Evolutionary conservation across 768 basidiomycete genomes (phyloP).

Genomic region (Suillus occidentalis): DNA sequence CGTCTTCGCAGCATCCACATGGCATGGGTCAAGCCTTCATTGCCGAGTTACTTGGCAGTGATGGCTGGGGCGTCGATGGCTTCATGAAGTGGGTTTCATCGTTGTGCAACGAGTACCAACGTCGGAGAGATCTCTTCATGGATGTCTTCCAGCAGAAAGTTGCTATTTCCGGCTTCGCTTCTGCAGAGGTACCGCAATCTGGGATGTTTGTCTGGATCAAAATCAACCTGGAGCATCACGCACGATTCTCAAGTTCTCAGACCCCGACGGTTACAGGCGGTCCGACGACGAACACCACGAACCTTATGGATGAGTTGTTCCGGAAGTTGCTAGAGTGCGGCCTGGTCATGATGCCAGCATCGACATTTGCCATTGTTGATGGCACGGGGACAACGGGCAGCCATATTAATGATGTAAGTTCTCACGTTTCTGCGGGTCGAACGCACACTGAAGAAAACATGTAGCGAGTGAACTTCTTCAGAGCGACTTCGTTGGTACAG

Average conservation of each 20-base stretch:
- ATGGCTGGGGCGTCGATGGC: conserved; percentile 45
- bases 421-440: conserved; percentile 6
- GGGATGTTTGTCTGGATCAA: conserved; percentile 62
- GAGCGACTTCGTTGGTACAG: conserved; percentile 52
- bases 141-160: conserved; percentile 37
- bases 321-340: conserved; percentile 40
- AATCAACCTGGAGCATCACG: conserved; percentile 43
- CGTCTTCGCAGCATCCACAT: conserved; percentile 50
- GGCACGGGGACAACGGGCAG: conserved; percentile 22
- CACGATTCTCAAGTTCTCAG: conserved; percentile 34
- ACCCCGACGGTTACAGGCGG: conserved; percentile 17
- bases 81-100: conserved; percentile 48
- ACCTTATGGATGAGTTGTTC: conserved; percentile 50
- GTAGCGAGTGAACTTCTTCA: conserved; percentile 43
- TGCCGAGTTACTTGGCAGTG: conserved; percentile 40
- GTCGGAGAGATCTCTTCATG: conserved; percentile 50
- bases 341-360: conserved; percentile 50
- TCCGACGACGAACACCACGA: conserved; percentile 40
- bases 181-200: conserved; percentile 36
- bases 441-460: neutral
- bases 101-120: conserved; percentile 51
- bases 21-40: conserved; percentile 49
- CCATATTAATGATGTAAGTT: conserved; percentile 44
- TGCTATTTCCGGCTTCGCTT: conserved; percentile 32
- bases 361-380: conserved; percentile 42